Evolutionary conservation across 306 rosid species (phyloP), one percentile per base, ranked within the genome.

Genomic region (Hippophae rhamnoides): DNA sequence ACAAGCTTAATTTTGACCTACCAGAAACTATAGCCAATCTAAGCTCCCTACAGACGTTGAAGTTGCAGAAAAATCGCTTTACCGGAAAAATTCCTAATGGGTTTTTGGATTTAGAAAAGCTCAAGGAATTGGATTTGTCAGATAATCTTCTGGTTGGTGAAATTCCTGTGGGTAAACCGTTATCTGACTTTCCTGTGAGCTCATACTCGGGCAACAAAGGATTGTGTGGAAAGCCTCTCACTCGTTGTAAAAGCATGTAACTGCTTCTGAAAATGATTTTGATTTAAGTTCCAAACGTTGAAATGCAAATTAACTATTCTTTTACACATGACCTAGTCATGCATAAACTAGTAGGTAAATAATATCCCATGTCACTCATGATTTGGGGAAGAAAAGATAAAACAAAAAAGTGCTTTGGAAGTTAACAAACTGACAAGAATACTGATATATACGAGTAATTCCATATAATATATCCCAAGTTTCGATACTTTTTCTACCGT

Each of bases 221-320:
- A 44, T 76, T 84, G 43, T 84, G 96, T 61, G 87, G 89, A 54
- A 84, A 76, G 76, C 96, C 96, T 64, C 81, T 87, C 6, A 9
- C 11, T 52, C 76, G 87, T 6, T 87, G 94, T 71, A 76, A 31
- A 31, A 31, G 3, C 38, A 31, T 31, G 38, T 31, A 31, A 0
- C 0, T 0, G 38, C 38, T 31, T 31, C 38, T 31, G 4, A 31
- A 31, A 31, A 31, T 31, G 38, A 31, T 31, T 31, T 31, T 31
- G 38, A 31, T 31, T 31, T 31, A 31, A 31, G 38, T 31, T 31
- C 5, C 38, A 31, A 31, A 31, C 38, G 4, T 31, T 31, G 38
- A 31, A 31, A 31, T 31, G 38, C 38, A 31, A 31, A 31, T 31
- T 31, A 31, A 31, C 38, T 31, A 4, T 31, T 31, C 38, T 31